Evolutionary conservation across 2,329 filamentous ascomycete genomes (phyloP).

Genomic region (Oidium heveae): DNA sequence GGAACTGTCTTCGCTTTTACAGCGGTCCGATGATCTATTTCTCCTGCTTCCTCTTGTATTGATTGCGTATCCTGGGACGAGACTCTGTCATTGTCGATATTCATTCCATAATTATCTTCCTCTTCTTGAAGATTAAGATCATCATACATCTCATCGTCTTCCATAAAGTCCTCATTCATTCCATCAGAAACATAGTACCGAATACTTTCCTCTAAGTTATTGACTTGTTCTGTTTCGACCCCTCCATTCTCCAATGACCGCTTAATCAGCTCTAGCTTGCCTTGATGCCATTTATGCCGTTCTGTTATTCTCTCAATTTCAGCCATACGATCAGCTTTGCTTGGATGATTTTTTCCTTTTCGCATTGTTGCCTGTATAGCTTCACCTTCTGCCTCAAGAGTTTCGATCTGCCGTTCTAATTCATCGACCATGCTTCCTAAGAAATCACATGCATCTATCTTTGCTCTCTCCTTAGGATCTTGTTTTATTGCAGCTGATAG

Average conservation of each 20-base stretch:
- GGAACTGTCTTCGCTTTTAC: slow-evolving; percentile 24
- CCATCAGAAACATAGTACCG: slow-evolving; percentile 87
- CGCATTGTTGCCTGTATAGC: slow-evolving; percentile 70
- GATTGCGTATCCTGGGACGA: slow-evolving; percentile 95
- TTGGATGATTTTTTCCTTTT: slow-evolving; percentile 71
- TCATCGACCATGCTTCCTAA: slow-evolving; percentile 71
- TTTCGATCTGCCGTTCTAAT: slow-evolving; percentile 80
- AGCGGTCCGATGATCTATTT: slow-evolving; percentile 24
- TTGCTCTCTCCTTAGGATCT: slow-evolving; percentile 94
- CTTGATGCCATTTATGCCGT: slow-evolving; percentile 88
- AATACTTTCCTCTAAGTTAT: slow-evolving; percentile 74
- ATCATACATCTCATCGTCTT: slow-evolving; percentile 89
- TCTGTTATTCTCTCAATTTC: slow-evolving; percentile 69
- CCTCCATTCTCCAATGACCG: slow-evolving; percentile 81
- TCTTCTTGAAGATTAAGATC: slow-evolving; percentile 82
- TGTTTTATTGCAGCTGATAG: slow-evolving; percentile 75
- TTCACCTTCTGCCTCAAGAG: slow-evolving; percentile 74
- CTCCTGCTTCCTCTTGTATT: slow-evolving; percentile 56
- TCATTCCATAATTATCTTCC: slow-evolving; percentile 66
- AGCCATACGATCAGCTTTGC: slow-evolving; percentile 67
- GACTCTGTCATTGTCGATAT: slow-evolving; percentile 53
- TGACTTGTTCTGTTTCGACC: slow-evolving; percentile 67
- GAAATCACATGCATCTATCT: slow-evolving; percentile 70
- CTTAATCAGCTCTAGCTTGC: slow-evolving; percentile 73
- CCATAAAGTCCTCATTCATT: slow-evolving; percentile 68